phyloP scores from a whole-genome alignment of 305 asterid species.

The Fraxinus angustifolia region DNA sequence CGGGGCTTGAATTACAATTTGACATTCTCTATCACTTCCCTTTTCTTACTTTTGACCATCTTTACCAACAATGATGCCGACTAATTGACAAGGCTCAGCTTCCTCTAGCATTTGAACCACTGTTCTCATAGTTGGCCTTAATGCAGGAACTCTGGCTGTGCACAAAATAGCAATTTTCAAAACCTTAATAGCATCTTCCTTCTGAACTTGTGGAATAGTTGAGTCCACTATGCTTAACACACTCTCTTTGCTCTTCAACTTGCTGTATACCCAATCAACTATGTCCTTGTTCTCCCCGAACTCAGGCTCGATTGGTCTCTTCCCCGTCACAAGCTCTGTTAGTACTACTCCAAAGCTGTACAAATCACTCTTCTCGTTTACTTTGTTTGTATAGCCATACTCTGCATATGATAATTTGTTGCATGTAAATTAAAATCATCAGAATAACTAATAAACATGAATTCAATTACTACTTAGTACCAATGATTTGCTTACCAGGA shows the following conservation, averaged over 20 bases:
- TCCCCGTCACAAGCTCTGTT: conserved; percentile 88
- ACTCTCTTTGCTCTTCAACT: conserved; percentile 54
- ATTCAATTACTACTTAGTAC: not conserved
- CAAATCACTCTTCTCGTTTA: conserved; percentile 79
- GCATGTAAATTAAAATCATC: not conserved
- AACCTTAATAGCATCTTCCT: conserved; percentile 22
- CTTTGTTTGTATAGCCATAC: conserved; percentile 68
- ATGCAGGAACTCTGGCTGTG: conserved; percentile 63
- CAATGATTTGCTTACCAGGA: conserved; percentile 49
- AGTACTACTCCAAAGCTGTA: conserved; percentile 90
- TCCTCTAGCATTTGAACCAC: conserved; percentile 86
- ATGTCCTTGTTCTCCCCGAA: conserved; percentile 70
- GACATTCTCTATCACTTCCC: not conserved
- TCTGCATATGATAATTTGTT: conserved; percentile 35
- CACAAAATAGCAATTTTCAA: conserved; percentile 74
- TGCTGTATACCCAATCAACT: conserved; percentile 72
- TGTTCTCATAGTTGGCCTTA: conserved; percentile 86
- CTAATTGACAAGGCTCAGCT: conserved; percentile 49
- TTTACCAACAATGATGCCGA: conserved; percentile 46
- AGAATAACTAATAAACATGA: not conserved
- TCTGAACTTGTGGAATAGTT: conserved; percentile 37
- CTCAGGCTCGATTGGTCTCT: conserved; percentile 71
- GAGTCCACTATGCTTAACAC: conserved; percentile 60
- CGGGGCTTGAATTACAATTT: not conserved
- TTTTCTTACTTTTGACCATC: conserved; percentile 27